Evolutionary conservation across 208 protist genomes (phyloP).

Genomic region (Leishmania lainsoni): DNA sequence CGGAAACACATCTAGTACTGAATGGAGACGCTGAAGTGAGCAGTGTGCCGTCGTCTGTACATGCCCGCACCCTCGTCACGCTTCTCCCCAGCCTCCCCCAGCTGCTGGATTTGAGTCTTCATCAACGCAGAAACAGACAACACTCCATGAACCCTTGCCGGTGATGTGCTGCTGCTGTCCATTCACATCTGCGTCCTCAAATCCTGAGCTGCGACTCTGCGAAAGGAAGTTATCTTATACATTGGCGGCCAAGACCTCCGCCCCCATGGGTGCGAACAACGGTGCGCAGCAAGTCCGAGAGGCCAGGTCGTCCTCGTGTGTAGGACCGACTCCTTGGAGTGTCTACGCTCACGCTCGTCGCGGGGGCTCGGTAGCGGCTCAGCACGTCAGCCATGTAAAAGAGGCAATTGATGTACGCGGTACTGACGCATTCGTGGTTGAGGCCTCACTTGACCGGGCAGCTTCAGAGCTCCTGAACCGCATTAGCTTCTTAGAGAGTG

Average conservation of each 20-base stretch:
- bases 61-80: conserved; percentile 18
- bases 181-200: background rate
- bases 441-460: background rate
- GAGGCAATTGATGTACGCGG: background rate
- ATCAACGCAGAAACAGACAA: no score
- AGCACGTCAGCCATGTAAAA: background rate
- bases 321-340: background rate
- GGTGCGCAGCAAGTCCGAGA: background rate
- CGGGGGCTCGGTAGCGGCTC: background rate
- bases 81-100: conserved; percentile 18
- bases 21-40: background rate
- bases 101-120: background rate
- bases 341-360: conserved; percentile 2
- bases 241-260: background rate
- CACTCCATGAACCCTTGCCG: background rate
- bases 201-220: background rate
- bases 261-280: background rate
- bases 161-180: conserved; percentile 20
- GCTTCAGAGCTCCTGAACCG: background rate
- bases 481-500: conserved; percentile 9
- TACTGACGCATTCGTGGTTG: background rate
- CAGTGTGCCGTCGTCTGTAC: background rate
- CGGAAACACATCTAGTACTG: background rate
- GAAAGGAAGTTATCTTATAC: background rate
- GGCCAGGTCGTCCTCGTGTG: background rate